phyloP scores from a whole-genome alignment of 306 rosid genomes.

The Fragaria ananassa region DNA sequence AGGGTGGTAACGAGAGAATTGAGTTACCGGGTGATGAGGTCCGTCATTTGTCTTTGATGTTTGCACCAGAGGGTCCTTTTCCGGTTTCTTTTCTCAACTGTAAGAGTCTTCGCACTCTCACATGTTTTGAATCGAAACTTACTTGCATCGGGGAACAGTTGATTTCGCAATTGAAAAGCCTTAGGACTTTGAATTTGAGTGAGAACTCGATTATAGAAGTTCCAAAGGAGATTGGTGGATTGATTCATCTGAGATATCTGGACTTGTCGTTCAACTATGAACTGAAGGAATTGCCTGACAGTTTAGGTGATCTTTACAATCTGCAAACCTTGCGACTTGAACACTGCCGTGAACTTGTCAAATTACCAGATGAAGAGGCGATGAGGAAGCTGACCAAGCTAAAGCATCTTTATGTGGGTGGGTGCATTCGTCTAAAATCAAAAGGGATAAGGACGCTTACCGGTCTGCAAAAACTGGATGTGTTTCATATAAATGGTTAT shows the following conservation, averaged over 20 bases:
- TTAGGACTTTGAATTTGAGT: neutral
- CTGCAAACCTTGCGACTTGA: neutral
- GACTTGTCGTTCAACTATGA: rapidly evolving
- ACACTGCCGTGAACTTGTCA: rapidly evolving
- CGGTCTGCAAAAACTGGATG: neutral
- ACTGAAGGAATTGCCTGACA: neutral
- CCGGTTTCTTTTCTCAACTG: neutral
- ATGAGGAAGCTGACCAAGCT: neutral
- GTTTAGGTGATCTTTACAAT: neutral
- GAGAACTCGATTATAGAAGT: rapidly evolving
- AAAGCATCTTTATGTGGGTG: neutral
- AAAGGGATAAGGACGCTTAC: neutral
- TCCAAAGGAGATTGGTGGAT: neutral
- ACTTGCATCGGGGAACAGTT: neutral
- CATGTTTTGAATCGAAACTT: neutral
- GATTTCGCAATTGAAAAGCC: neutral
- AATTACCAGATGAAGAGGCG: neutral
- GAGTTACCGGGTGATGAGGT: neutral
- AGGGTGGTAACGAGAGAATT: neutral
- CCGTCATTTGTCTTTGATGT: neutral
- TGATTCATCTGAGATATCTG: conserved; percentile 2
- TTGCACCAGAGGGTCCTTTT: neutral
- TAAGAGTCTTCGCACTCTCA: neutral
- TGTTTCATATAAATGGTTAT: neutral
- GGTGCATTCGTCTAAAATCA: rapidly evolving